Evolutionary conservation across 148 eudicot genomes (phyloP).

Genomic region (Arbutus unedo): DNA sequence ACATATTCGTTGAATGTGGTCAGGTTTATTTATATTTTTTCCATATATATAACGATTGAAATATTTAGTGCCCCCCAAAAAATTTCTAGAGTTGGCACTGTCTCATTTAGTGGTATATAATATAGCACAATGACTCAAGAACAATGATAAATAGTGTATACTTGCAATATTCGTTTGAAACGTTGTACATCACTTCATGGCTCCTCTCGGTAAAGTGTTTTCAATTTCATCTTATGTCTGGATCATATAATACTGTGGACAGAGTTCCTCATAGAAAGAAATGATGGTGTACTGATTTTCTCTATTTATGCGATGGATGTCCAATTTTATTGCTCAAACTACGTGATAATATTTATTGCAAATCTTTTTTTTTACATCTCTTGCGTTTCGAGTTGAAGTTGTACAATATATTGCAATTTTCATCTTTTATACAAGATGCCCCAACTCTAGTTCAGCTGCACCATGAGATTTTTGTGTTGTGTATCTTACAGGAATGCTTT

Average conservation of each 20-base stretch:
- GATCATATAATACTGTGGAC: conserved; percentile 3
- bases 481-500: conserved; percentile 63
- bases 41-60: no score
- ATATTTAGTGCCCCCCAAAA: no score
- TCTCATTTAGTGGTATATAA: background rate
- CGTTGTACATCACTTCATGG: background rate
- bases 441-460: background rate
- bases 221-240: background rate
- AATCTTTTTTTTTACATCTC: background rate
- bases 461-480: conserved; percentile 12
- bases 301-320: background rate
- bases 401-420: background rate
- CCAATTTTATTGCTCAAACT: conserved; percentile 3
- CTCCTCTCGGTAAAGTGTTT: background rate
- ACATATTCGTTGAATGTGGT: no score
- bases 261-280: background rate
- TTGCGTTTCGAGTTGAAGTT: conserved; percentile 3
- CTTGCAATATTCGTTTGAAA: background rate
- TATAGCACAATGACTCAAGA: background rate
- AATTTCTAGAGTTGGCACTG: no score
- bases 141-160: background rate
- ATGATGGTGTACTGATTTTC: background rate
- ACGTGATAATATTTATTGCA: background rate
- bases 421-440: background rate
- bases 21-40: no score